Evolutionary conservation across 805 yeast genomes (phyloP).

Genomic region (Alloascoidea hylecoeti): DNA sequence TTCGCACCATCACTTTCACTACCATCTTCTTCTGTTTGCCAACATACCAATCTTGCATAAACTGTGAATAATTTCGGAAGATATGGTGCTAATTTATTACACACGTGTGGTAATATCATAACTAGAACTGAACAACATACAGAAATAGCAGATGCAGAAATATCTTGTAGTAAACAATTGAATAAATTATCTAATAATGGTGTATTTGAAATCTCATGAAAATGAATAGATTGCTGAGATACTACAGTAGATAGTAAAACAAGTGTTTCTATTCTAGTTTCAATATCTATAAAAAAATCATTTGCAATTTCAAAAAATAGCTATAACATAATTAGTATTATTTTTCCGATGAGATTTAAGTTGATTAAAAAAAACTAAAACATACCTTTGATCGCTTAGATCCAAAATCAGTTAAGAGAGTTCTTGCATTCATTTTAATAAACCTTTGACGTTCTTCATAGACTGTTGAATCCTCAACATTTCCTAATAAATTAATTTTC

Average conservation of each 20-base stretch:
- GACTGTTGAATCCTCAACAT: conserved; percentile 16
- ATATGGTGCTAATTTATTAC: conserved; percentile 17
- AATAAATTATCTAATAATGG: conserved; percentile 23
- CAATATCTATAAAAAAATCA: conserved; percentile 18
- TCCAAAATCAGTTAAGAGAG: conserved; percentile 27
- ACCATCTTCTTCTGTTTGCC: conserved; percentile 13
- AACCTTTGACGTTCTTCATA: conserved; percentile 35
- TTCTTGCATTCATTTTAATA: conserved; percentile 27
- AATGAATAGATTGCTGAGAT: conserved; percentile 14
- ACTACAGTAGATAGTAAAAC: conserved; percentile 23
- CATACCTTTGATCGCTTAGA: conserved; percentile 20
- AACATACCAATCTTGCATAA: conserved; percentile 27
- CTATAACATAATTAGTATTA: too few species aligned
- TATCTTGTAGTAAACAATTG: conserved; percentile 25
- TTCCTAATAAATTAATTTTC: conserved; percentile 5
- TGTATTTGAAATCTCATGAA: conserved; percentile 19
- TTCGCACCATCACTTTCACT: conserved; percentile 4
- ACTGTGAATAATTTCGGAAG: conserved; percentile 29
- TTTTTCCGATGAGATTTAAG: too few species aligned
- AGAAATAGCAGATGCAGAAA: conserved; percentile 22
- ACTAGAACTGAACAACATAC: conserved; percentile 22
- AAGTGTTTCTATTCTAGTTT: conserved; percentile 23
- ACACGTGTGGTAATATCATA: conserved; percentile 31
- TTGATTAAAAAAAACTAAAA: too few species aligned
- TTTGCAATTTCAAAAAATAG: conserved; percentile 23